Percentiles rank a stretch among this genome's conserved stretches.
Conservation (phyloP, 2,329 filamentous ascomycete species). For the Venturia carpophila region DNA sequence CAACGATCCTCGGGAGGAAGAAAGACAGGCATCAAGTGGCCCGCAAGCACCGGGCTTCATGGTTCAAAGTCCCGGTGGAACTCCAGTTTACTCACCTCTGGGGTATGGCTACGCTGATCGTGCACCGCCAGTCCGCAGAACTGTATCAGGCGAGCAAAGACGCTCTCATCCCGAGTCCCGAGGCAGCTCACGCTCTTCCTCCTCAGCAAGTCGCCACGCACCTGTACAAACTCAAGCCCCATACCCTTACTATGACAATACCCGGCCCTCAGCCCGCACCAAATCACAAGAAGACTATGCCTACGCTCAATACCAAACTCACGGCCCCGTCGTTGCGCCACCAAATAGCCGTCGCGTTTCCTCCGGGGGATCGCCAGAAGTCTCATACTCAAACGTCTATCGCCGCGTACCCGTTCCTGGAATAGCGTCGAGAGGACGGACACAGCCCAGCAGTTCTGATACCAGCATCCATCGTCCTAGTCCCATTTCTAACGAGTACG, state of each 20-base stretch:
- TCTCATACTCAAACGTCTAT: constrained; percentile 24
- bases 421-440: constrained; percentile 19
- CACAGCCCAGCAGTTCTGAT: constrained; percentile 25
- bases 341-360: constrained; percentile 14
- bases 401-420: constrained; percentile 31
- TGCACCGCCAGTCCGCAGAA: constrained; percentile 7
- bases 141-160: constrained; percentile 8
- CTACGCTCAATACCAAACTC: constrained; percentile 9
- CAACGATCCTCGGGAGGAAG: constrained; percentile 9
- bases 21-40: background rate
- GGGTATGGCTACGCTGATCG: background rate
- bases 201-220: constrained; percentile 10
- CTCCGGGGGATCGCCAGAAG: constrained; percentile 17
- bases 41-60: constrained; percentile 15
- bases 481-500: constrained; percentile 15
- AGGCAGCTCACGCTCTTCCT: constrained; percentile 14
- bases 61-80: constrained; percentile 13
- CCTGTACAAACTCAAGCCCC: constrained; percentile 1
- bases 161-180: constrained; percentile 7
- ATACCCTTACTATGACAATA: constrained; percentile 6
- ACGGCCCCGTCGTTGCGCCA: background rate
- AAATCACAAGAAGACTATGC: background rate
- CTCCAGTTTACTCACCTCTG: constrained; percentile 13
- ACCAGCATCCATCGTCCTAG: constrained; percentile 18
- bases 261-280: background rate